Base-by-base conservation (phyloP, 352 stramenopile species). In the Globisporangium solare region DNA sequence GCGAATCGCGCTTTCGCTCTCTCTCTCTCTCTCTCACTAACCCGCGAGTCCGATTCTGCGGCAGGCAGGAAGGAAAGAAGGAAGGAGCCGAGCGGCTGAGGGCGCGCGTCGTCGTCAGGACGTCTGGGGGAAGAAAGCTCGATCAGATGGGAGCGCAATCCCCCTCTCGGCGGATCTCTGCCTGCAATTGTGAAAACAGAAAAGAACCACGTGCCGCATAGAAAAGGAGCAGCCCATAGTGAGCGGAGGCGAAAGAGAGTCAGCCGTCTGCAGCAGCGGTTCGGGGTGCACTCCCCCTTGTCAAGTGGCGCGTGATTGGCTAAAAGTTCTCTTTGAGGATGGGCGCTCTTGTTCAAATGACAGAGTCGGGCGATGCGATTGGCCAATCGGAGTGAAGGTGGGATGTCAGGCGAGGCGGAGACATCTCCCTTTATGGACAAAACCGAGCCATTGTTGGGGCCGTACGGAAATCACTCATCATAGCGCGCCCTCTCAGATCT, bases 261-360 rank as follows among this genome's bases (percentile, higher is more conserved):
- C 48, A 54, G 48, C 48, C 31, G 22, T 15, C 22, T 17, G 12
- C 11, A n/a, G 43, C 18, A 4, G 32, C 4, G 49, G 32, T 46
- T 54, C 12, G 49, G 49, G 22, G 22, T 43, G 49, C 49, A 54
- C 48, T 54, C 31, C 27, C 47, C 49, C 31, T 35, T 35, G 27
- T 35, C 27, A 11, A 54, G 24, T 20, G 18, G 1, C 49, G 12
- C 27, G 12, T 45, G n/a, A 54, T 54, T 54, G 49, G 49, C n/a
- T 37, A 54, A 32, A 54, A 48, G 13, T 27, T 22, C 13, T 48
- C 42, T 10, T 48, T 27, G 42, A 48, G 42, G 42, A 48, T 48
- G 42, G 42, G 42, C 42, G 5, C 27, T 35, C 27, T 11, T 35
- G 27, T 35, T 35, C 27, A 35, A 35, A 35, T 35, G 27, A 35